These are phyloP conservation scores for Sclerotinia sclerotiorum DNA, from an alignment of 2,329 filamentous ascomycete genomes.

Conservation along the genomic window DNA sequence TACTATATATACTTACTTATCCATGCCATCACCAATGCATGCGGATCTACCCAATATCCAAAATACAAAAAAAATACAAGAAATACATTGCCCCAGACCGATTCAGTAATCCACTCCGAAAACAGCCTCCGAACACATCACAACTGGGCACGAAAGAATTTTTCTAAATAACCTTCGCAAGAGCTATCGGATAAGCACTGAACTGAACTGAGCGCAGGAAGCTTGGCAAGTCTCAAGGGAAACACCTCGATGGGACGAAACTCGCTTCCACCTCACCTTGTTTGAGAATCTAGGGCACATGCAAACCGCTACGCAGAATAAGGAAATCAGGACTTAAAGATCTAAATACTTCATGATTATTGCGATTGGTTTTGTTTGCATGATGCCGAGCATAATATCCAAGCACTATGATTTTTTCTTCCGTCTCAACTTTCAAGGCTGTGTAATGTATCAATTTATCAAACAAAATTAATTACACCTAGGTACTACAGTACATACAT, in stretches of 20 bases:
- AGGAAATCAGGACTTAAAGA: not conserved
- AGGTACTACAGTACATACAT: too few species aligned
- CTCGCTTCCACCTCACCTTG: constrained; percentile 45
- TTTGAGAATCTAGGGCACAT: constrained; percentile 16
- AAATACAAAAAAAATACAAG: not conserved
- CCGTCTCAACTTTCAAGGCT: not conserved
- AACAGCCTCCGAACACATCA: constrained; percentile 5
- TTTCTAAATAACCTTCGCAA: constrained; percentile 26
- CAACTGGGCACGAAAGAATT: constrained; percentile 5
- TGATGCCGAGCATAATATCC: not conserved
- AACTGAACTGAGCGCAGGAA: constrained; percentile 29
- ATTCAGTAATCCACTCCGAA: constrained; percentile 12
- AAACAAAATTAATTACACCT: not conserved
- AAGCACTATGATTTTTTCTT: not conserved
- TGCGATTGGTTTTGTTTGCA: not conserved
- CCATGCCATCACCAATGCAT: not conserved
- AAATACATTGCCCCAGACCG: not conserved
- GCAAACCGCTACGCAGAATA: not conserved
- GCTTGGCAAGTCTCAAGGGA: constrained; percentile 37
- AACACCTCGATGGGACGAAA: constrained; percentile 39
- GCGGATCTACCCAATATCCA: not conserved
- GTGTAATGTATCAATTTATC: not conserved
- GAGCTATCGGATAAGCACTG: constrained; percentile 19
- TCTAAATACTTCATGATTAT: not conserved
- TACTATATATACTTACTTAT: constrained; percentile 14